Conservation (phyloP, 179 eudicot genomes). For the Dionaea muscipula region DNA sequence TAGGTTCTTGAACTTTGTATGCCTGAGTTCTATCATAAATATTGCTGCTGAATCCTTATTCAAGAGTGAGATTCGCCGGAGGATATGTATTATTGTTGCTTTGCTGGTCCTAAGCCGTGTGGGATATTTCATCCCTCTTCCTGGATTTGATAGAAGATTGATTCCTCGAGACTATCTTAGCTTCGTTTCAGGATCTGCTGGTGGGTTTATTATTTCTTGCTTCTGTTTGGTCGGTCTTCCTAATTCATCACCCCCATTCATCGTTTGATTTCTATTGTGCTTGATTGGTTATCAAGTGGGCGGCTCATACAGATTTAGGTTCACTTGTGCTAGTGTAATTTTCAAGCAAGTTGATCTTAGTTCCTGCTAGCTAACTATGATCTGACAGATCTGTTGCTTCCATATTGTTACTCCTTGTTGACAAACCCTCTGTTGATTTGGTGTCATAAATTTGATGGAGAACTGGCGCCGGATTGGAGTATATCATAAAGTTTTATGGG, state of each 20-base stretch:
- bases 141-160: constrained; percentile 88
- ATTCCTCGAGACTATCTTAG: constrained; percentile 79
- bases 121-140: constrained; percentile 91
- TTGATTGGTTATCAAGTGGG: not conserved
- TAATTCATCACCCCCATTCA: not conserved
- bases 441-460: no score
- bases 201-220: constrained; percentile 27
- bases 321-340: no score
- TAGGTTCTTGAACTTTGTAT: constrained; percentile 53
- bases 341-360: no score
- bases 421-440: no score
- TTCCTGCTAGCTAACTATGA: no score
- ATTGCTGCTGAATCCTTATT: constrained; percentile 84
- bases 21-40: constrained; percentile 55
- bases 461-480: no score
- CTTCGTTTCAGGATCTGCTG: constrained; percentile 74
- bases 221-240: not conserved
- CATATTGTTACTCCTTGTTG: no score
- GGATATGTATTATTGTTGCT: constrained; percentile 78
- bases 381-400: no score
- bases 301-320: no score
- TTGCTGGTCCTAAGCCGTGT: constrained; percentile 67
- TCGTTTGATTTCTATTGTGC: not conserved
- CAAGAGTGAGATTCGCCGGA: constrained; percentile 91
- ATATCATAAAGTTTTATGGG: no score